A percentile compares a stretch with the other conserved stretches of the same genome.
Conservation (phyloP, 768 basidiomycete species). For the Pleurotus tuoliensis region DNA sequence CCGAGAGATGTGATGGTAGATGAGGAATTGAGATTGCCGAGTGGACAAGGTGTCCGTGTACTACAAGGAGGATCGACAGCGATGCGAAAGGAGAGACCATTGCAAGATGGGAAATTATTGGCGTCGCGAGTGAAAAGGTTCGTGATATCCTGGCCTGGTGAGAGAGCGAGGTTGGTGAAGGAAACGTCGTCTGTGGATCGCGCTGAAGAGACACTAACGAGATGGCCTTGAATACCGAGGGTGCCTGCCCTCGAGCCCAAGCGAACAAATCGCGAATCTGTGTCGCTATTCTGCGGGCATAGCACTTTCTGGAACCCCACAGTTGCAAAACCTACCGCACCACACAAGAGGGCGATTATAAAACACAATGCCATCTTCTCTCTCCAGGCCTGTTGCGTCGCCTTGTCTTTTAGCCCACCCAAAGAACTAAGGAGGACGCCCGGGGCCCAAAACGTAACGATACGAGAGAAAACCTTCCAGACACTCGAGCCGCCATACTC, state of each 20-base stretch:
- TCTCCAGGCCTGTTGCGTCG: constrained; percentile 88
- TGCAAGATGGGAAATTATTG: constrained; percentile 63
- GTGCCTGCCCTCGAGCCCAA: constrained; percentile 58
- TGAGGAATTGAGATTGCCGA: constrained; percentile 53
- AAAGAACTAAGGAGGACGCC: constrained; percentile 65
- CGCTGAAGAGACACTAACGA: constrained; percentile 68
- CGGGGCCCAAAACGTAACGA: constrained; percentile 92
- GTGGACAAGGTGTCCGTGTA: constrained; percentile 55
- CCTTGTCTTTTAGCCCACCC: constrained; percentile 78
- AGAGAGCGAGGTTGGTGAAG: constrained; percentile 50
- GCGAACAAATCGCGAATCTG: constrained; percentile 42
- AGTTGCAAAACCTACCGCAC: constrained; percentile 82
- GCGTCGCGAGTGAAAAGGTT: constrained; percentile 71
- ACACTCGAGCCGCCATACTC: constrained; percentile 46
- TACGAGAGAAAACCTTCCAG: constrained; percentile 79
- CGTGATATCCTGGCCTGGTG: constrained; percentile 89
- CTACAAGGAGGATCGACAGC: constrained; percentile 77
- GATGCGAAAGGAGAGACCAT: constrained; percentile 54
- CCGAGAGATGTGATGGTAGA: constrained; percentile 58
- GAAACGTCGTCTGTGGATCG: constrained; percentile 49
- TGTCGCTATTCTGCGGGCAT: constrained; percentile 61
- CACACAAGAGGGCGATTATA: constrained; percentile 78
- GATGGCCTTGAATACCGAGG: constrained; percentile 71
- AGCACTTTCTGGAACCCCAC: constrained; percentile 92
- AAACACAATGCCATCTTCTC: constrained; percentile 95